phyloP scores from a whole-genome alignment of 768 basidiomycete species.

The Clathrus columnatus region DNA sequence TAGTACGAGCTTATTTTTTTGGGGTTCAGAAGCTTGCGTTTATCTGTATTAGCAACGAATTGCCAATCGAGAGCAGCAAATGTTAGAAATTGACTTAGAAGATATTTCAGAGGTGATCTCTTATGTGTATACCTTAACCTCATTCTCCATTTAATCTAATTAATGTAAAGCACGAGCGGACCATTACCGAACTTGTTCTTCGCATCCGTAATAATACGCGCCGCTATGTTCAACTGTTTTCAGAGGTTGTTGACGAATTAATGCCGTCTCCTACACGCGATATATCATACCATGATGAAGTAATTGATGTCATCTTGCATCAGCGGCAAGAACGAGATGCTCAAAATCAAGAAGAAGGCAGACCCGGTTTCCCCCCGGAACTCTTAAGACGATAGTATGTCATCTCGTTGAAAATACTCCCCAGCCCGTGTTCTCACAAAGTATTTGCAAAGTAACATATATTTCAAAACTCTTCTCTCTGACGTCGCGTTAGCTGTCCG shows the following conservation, averaged over 20 bases:
- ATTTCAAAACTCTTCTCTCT: conserved; percentile 80
- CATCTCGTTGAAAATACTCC: conserved; percentile 10
- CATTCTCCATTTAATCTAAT: conserved; percentile 12
- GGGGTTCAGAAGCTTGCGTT: conserved; percentile 12
- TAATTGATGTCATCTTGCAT: conserved; percentile 93
- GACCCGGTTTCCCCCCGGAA: conserved; percentile 82
- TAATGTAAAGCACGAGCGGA: conserved; percentile 53
- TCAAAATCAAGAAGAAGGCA: conserved; percentile 58
- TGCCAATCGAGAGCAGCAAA: conserved; percentile 88
- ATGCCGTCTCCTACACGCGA: conserved; percentile 87
- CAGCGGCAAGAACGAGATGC: conserved; percentile 87
- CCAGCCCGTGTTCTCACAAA: background rate
- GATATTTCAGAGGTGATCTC: conserved; percentile 64
- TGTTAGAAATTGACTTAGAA: conserved; percentile 81
- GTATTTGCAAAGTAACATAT: conserved; percentile 64
- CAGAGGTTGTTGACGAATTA: conserved; percentile 81
- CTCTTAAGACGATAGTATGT: conserved; percentile 92
- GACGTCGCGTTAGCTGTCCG: conserved; percentile 81
- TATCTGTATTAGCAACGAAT: conserved; percentile 62
- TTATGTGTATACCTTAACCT: background rate
- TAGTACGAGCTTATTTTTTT: conserved; percentile 43
- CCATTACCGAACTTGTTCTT: conserved; percentile 61
- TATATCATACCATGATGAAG: conserved; percentile 85
- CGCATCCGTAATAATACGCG: conserved; percentile 80
- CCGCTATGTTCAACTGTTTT: conserved; percentile 85